Percentiles rank a stretch among this genome's conserved stretches.
phyloP scores from a whole-genome alignment of 257 asterid species.

The Thymus quinquecostatus region DNA sequence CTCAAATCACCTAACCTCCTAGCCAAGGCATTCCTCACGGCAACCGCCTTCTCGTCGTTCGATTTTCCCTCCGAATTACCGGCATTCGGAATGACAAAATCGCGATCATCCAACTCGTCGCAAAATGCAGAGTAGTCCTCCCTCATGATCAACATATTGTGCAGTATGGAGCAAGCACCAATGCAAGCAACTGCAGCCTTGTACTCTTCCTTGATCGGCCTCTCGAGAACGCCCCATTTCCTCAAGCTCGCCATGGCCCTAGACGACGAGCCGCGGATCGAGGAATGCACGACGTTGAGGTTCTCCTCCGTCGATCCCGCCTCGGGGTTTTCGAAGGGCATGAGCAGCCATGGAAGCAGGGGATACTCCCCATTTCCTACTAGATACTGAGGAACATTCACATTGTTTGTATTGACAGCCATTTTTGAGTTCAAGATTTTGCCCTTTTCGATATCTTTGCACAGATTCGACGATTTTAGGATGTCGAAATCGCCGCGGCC shows the following conservation, averaged over 20 bases:
- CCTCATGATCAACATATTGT: conserved; percentile 77
- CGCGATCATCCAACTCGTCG: conserved; percentile 47
- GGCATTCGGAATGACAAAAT: conserved; percentile 9
- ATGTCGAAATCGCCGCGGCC: conserved; percentile 43
- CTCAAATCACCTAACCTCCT: conserved; percentile 16
- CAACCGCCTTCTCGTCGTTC: conserved; percentile 38
- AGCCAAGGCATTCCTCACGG: conserved; percentile 56
- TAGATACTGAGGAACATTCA: conserved; percentile 56
- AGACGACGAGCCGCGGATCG: conserved; percentile 40
- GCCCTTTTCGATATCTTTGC: conserved; percentile 51
- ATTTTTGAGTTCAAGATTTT: conserved; percentile 43
- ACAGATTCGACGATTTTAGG: conserved; percentile 57
- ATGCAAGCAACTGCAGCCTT: conserved; percentile 68
- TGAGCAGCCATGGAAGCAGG: conserved; percentile 68
- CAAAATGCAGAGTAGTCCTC: conserved; percentile 77
- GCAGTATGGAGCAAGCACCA: conserved; percentile 84
- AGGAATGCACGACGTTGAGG: conserved; percentile 49
- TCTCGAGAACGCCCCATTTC: conserved; percentile 71
- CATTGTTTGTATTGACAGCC: conserved; percentile 34
- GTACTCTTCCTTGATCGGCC: conserved; percentile 48
- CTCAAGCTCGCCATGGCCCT: conserved; percentile 63
- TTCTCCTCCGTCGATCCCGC: conserved; percentile 54
- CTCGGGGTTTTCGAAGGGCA: conserved; percentile 51
- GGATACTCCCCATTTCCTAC: conserved; percentile 60
- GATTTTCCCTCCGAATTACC: conserved; percentile 30